Conservation (phyloP, 163 green algal species). For the Coccomyxa subellipsoidea region DNA sequence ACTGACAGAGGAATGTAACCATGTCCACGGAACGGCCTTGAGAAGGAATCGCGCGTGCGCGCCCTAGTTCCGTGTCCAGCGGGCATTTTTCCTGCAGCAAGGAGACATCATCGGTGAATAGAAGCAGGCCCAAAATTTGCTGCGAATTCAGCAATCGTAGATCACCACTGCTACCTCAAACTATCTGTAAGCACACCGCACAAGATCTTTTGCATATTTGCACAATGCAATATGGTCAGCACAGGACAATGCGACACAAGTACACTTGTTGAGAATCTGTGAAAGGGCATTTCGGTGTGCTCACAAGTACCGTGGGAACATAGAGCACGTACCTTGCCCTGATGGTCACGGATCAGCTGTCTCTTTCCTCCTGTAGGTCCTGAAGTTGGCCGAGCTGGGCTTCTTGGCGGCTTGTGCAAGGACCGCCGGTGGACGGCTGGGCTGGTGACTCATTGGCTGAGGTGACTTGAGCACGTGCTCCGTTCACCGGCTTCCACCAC, state of each 20-base stretch:
- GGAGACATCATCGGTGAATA: neutral
- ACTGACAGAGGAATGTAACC: constrained; percentile 87
- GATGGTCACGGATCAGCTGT: neutral
- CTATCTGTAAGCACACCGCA: too few species aligned
- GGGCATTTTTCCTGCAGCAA: constrained; percentile 49
- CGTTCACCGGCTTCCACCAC: neutral
- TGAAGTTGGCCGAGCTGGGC: neutral
- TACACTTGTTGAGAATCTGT: neutral
- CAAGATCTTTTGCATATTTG: too few species aligned
- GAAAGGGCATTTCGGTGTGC: neutral
- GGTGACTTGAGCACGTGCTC: neutral
- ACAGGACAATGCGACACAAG: too few species aligned
- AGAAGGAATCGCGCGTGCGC: constrained; percentile 85
- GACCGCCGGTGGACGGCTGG: neutral
- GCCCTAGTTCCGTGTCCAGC: constrained; percentile 67
- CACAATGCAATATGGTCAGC: too few species aligned
- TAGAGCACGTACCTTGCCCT: neutral
- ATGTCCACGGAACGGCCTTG: constrained; percentile 71
- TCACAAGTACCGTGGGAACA: neutral
- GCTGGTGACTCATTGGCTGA: neutral
- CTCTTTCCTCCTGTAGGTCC: neutral
- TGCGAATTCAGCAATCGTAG: too few species aligned
- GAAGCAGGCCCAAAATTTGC: too few species aligned
- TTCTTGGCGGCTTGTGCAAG: neutral
- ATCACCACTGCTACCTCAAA: too few species aligned